Conservation (phyloP, 2,329 filamentous ascomycete genomes). For the Zymoseptoria tritici region DNA sequence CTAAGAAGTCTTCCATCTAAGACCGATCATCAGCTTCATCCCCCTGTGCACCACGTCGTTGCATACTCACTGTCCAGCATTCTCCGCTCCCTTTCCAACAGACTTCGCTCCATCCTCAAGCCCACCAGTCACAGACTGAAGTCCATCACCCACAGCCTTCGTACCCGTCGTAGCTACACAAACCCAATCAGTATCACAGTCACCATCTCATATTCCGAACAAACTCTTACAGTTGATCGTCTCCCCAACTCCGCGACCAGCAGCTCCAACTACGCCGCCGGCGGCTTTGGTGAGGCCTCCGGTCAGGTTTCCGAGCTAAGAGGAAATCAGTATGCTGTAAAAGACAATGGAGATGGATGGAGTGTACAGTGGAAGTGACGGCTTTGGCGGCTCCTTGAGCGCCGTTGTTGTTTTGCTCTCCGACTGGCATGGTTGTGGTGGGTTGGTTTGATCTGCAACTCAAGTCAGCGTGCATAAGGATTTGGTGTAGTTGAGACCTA, state of each 20-base stretch:
- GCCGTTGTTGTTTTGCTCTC: slow-evolving; percentile 15
- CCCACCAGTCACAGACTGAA: slow-evolving; percentile 38
- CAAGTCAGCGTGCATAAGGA: neutral
- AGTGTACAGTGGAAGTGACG: slow-evolving; percentile 26
- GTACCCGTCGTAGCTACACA: slow-evolving; percentile 35
- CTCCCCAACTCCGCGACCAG: slow-evolving; percentile 39
- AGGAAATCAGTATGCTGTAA: neutral
- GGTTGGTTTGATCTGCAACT: neutral
- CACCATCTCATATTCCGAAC: neutral
- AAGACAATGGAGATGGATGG: too few species aligned
- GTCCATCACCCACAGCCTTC: slow-evolving; percentile 36
- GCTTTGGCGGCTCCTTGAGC: slow-evolving; percentile 26
- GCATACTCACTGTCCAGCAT: slow-evolving; percentile 36
- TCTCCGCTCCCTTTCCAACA: slow-evolving; percentile 40
- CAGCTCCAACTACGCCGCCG: slow-evolving; percentile 45
- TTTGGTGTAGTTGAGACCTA: neutral
- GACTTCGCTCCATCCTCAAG: slow-evolving; percentile 38
- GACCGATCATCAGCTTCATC: too few species aligned
- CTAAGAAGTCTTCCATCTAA: too few species aligned
- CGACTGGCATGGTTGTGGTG: slow-evolving; percentile 9
- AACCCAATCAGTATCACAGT: neutral
- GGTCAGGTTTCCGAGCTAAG: slow-evolving; percentile 42
- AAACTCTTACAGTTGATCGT: slow-evolving; percentile 33
- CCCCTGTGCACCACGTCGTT: too few species aligned
- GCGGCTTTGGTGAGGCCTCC: slow-evolving; percentile 48